A percentile compares a stretch with the other conserved stretches of the same genome.
Conservation (phyloP, 306 rosid genomes). For the Rosa persica region DNA sequence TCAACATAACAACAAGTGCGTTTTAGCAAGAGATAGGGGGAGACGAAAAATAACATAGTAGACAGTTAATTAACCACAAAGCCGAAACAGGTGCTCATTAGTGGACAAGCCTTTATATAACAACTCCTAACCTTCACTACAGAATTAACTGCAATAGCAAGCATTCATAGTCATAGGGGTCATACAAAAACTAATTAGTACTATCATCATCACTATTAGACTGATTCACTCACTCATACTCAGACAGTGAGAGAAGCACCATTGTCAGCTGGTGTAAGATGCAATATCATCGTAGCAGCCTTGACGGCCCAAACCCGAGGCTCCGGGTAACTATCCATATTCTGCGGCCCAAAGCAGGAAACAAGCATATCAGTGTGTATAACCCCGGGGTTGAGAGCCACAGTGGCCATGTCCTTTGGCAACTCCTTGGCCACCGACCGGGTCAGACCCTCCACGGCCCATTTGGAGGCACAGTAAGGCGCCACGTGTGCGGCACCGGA, state of each 20-base stretch:
- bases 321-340: constrained; percentile 54
- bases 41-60: background rate
- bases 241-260: constrained; percentile 91
- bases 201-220: background rate
- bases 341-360: constrained; percentile 76
- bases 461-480: constrained; percentile 93
- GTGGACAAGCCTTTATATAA: background rate
- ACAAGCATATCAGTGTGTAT: constrained; percentile 85
- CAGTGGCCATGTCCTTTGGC: constrained; percentile 74
- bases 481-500: constrained; percentile 92
- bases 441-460: constrained; percentile 88
- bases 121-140: background rate
- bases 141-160: background rate
- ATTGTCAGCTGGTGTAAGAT: constrained; percentile 76
- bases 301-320: constrained; percentile 80
- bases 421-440: constrained; percentile 79
- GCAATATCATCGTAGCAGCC: constrained; percentile 85
- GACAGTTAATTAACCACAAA: background rate
- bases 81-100: background rate
- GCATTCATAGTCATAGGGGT: background rate
- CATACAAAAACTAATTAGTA: background rate
- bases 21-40: background rate
- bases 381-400: constrained; percentile 87
- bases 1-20: background rate
- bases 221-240: background rate